These are phyloP conservation scores for Fraxinus sp. DNA, from an alignment of 305 asterid species.

Conservation along the genomic window DNA sequence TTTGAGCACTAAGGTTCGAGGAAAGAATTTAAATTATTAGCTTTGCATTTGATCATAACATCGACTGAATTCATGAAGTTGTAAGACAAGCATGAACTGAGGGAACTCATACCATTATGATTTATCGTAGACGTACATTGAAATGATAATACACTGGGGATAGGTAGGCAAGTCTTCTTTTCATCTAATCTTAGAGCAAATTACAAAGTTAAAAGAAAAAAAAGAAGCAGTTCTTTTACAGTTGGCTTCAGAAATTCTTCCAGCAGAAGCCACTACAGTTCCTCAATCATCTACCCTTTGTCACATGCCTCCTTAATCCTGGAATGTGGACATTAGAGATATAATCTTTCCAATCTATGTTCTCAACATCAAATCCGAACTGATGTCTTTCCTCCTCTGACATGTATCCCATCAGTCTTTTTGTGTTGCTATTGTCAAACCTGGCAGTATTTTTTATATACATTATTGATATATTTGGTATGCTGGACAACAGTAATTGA, in stretches of 20 bases:
- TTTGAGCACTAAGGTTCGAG: background rate
- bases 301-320: constrained; percentile 86
- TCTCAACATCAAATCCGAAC: constrained; percentile 83
- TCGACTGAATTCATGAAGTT: background rate
- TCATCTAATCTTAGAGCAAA: constrained; percentile 29
- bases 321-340: constrained; percentile 87
- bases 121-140: constrained; percentile 14
- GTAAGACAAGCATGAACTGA: constrained; percentile 8
- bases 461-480: constrained; percentile 5
- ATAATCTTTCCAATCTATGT: constrained; percentile 88
- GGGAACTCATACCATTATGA: constrained; percentile 19
- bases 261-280: constrained; percentile 20
- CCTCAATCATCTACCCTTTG: constrained; percentile 78
- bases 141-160: constrained; percentile 27
- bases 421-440: constrained; percentile 91
- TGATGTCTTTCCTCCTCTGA: constrained; percentile 63
- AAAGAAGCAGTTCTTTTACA: constrained; percentile 39
- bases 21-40: constrained; percentile 1
- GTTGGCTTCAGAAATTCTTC: constrained; percentile 30
- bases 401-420: constrained; percentile 68
- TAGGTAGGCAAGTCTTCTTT: constrained; percentile 30
- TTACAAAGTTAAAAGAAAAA: constrained; percentile 24
- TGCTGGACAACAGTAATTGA: background rate
- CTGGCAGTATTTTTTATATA: constrained; percentile 41
- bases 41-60: background rate